Evolutionary conservation across 352 stramenopile species (phyloP).

Genomic region (Phytophthora megakarya): DNA sequence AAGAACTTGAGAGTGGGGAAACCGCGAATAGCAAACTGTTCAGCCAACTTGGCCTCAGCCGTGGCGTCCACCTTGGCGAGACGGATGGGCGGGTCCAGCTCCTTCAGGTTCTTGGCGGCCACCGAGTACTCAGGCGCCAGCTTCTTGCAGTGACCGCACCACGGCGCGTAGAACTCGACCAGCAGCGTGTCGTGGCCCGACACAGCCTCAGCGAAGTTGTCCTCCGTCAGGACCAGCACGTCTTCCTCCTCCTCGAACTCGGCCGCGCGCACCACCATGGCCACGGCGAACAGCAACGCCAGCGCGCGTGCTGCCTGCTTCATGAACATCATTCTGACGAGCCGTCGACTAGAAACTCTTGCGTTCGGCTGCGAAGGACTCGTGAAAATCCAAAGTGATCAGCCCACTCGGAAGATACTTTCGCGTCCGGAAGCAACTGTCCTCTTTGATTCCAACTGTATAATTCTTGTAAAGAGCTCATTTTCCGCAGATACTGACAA

Average conservation of each 20-base stretch:
- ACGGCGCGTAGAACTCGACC: slow-evolving; percentile 95
- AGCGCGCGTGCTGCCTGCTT: slow-evolving; percentile 58
- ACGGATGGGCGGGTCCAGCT: slow-evolving; percentile 73
- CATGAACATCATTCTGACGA: slow-evolving; percentile 54
- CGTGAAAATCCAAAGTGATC: slow-evolving; percentile 59
- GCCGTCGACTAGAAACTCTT: slow-evolving; percentile 7
- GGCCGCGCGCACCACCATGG: slow-evolving; percentile 44
- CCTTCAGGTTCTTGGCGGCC: slow-evolving; percentile 81
- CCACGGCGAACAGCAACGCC: slow-evolving; percentile 56
- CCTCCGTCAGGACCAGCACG: slow-evolving; percentile 91
- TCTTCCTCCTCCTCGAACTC: slow-evolving; percentile 89
- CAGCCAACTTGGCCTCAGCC: slow-evolving; percentile 75
- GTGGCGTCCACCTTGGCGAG: slow-evolving; percentile 92
- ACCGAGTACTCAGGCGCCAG: slow-evolving; percentile 91
- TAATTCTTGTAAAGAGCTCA: slow-evolving; percentile 4
- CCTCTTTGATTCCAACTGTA: too few relatives aligned
- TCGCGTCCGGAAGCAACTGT: neutral
- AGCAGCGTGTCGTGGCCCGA: slow-evolving; percentile 85
- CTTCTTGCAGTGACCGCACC: slow-evolving; percentile 95
- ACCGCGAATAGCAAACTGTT: slow-evolving; percentile 83
- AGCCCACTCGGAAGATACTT: slow-evolving; percentile 1
- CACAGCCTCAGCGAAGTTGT: slow-evolving; percentile 92
- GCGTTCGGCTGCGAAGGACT: slow-evolving; percentile 14
- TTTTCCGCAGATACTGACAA: slow-evolving; percentile 5
- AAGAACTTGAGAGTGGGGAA: slow-evolving; percentile 95